phyloP scores from a whole-genome alignment of 768 basidiomycete species.

The Russula sp. region DNA sequence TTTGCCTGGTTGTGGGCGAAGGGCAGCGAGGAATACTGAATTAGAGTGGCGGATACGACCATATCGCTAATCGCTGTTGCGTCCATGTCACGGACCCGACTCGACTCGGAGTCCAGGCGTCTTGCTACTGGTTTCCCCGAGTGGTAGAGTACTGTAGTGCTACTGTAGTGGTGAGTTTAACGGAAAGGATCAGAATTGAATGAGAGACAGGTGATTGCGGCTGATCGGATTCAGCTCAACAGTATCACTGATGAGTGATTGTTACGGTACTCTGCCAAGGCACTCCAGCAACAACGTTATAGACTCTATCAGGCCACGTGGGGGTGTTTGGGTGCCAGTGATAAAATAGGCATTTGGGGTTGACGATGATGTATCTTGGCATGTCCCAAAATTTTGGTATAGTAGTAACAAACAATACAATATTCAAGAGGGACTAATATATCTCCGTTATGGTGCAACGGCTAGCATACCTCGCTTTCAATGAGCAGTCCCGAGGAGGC shows the following conservation, averaged over 20 bases:
- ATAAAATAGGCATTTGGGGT: too few relatives aligned
- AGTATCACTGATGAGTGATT: too few relatives aligned
- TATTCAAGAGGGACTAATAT: too few relatives aligned
- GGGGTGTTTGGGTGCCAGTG: too few relatives aligned
- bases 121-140: too few relatives aligned
- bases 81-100: background rate
- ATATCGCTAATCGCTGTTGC: constrained; percentile 26
- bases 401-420: too few relatives aligned
- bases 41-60: constrained; percentile 42
- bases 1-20: constrained; percentile 54
- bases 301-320: background rate
- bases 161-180: background rate
- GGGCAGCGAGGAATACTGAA: constrained; percentile 45
- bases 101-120: too few relatives aligned
- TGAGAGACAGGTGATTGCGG: background rate
- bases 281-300: background rate
- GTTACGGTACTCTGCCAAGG: too few relatives aligned
- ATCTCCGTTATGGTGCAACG: too few relatives aligned
- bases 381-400: too few relatives aligned
- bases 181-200: too few relatives aligned
- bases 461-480: constrained; percentile 28
- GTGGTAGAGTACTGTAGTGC: background rate
- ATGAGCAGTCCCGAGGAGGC: constrained; percentile 12
- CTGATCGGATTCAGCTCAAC: background rate
- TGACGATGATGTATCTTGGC: too few relatives aligned